Percentiles rank a stretch among this genome's conserved stretches.
Evolutionary conservation across 1,284 basidiomycete genomes (phyloP).

Genomic region (Malassezia slooffiae): DNA sequence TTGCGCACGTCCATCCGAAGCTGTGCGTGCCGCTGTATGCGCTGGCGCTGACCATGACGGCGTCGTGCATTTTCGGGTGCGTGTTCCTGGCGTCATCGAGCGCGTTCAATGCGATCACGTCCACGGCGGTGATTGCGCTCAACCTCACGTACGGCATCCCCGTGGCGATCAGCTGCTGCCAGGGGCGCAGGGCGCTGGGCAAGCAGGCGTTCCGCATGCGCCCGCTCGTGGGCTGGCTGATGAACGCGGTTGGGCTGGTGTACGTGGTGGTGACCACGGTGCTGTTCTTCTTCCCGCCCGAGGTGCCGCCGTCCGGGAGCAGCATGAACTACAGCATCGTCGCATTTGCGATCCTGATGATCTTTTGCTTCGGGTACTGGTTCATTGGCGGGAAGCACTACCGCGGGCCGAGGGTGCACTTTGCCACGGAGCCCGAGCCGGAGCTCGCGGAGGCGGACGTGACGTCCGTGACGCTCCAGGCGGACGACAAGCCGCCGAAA

Average conservation of each 20-base stretch:
- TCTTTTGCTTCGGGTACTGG: constrained; percentile 22
- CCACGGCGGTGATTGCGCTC: constrained; percentile 48
- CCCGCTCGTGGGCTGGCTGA: constrained; percentile 4
- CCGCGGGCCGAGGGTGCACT: too few species aligned
- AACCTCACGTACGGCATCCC: constrained; percentile 49
- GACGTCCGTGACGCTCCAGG: too few species aligned
- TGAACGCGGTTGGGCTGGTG: constrained; percentile 47
- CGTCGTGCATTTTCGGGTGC: constrained; percentile 44
- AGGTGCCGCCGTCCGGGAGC: constrained; percentile 44
- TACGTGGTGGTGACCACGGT: constrained; percentile 49
- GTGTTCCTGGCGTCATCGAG: constrained; percentile 53
- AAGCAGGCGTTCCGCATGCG: background rate
- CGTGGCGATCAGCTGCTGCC: constrained; percentile 30
- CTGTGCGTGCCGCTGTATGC: constrained; percentile 48
- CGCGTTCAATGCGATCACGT: constrained; percentile 51
- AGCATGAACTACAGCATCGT: constrained; percentile 50
- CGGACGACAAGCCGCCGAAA: too few species aligned
- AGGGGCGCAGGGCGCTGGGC: constrained; percentile 3
- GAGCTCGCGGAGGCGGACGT: too few species aligned
- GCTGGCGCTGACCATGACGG: constrained; percentile 54
- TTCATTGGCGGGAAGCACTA: too few species aligned
- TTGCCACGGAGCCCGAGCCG: too few species aligned
- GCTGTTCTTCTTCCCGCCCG: constrained; percentile 52
- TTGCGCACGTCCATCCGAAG: constrained; percentile 51
- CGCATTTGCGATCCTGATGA: constrained; percentile 23